Evolutionary conservation across 2,329 filamentous ascomycete genomes (phyloP), one percentile per base, ranked within the genome.

Genomic region (Aspergillus calidoustus): DNA sequence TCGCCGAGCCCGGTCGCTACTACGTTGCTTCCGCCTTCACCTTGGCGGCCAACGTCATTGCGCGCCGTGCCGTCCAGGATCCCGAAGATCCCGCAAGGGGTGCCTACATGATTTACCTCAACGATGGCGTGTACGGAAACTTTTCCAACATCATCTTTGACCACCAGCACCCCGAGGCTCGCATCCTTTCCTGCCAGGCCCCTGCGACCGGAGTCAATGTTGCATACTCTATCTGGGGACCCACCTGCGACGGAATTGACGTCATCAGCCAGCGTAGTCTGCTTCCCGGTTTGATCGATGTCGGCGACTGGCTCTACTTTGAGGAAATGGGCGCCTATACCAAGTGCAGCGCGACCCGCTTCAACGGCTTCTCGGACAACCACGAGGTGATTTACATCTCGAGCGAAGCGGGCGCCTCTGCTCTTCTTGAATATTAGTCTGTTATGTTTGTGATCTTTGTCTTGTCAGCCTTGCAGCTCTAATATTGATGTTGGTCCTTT

Each of bases 131-230:
- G 57, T 99, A 99, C 74, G 95, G 95, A 72, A 98, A 98, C 82
- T 98, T 99, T 76, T 96, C 92, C 68, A 96, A 93, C 87, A 98
- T 98, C 84, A 97, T 98, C 83, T 99, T 97, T 77, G 95, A 98
- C 74, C 95, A 98, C 79, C 95, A 99, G 84, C 87, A 96, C 72
- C 95, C 95, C 1, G 80, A 91, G 50, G 92, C 94, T 59, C 91
- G 91, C 79, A 86, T 98, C 61, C 83, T 99, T 58, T 89, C 88
- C 68, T 82, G 84, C 82, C 80, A 70, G 81, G 71, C 68, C 60
- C 68, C 70, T 71, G 66, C 70, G 65, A 65, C 66, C 66, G 69
- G 66, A 61, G 81, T 81, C 61, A 85, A 85, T 43, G 85, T 89
- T 65, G 90, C 96, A 75, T 98, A 99, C 81, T 97, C 93, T 23